Conservation (phyloP, 495 filamentous ascomycete genomes). For the Penicillium macrosclerotiorum region DNA sequence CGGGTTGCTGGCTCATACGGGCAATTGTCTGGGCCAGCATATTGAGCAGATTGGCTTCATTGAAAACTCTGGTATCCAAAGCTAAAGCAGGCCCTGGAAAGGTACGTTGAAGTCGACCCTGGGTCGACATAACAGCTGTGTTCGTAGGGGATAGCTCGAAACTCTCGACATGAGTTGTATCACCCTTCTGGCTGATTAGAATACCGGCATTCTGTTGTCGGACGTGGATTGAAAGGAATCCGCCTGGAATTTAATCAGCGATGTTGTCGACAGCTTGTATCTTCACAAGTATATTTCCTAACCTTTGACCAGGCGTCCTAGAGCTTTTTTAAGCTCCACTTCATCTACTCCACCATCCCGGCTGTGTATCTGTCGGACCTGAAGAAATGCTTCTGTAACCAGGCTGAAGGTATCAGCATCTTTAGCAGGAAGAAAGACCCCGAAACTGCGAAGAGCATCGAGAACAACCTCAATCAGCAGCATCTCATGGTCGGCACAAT, state of each 20-base stretch:
- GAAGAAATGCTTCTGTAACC: slow-evolving; percentile 17
- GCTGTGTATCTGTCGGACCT: slow-evolving; percentile 14
- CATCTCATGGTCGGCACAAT: slow-evolving; percentile 11
- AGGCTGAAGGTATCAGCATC: slow-evolving; percentile 2
- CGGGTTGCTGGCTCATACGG: slow-evolving; percentile 39
- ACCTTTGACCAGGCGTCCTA: slow-evolving; percentile 8
- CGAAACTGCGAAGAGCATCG: slow-evolving; percentile 27
- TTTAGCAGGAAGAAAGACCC: slow-evolving; percentile 1
- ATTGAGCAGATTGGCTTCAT: slow-evolving; percentile 31
- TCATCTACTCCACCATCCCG: slow-evolving; percentile 13
- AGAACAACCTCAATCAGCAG: slow-evolving; percentile 15
- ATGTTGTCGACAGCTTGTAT: neutral
- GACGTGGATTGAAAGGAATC: slow-evolving; percentile 43
- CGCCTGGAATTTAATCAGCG: slow-evolving; percentile 12
- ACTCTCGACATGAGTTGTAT: slow-evolving; percentile 44
- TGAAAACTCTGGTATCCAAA: slow-evolving; percentile 30
- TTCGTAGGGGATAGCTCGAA: slow-evolving; percentile 59
- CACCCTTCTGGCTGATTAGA: slow-evolving; percentile 34
- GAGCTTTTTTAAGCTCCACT: slow-evolving; percentile 2
- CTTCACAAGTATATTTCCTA: slow-evolving; percentile 8
- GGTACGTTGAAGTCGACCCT: slow-evolving; percentile 49
- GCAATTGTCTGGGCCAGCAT: slow-evolving; percentile 40
- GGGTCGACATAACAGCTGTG: slow-evolving; percentile 39
- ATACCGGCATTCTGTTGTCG: slow-evolving; percentile 60
- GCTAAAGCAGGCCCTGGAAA: slow-evolving; percentile 54